Evolutionary conservation across 169 alveolate species (phyloP).

Genomic region (Cryptosporidium baileyi): DNA sequence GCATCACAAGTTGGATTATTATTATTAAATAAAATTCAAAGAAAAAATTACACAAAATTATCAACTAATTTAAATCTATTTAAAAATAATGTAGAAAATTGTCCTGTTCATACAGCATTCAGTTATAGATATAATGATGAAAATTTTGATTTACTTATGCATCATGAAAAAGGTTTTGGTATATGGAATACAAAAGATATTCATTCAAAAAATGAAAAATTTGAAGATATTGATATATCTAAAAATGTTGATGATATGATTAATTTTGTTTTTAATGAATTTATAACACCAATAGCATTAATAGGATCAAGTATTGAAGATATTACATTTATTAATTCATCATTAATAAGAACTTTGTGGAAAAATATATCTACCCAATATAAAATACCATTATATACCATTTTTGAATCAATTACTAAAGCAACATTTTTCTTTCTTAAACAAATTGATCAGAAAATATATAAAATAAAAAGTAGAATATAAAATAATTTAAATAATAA

Average conservation of each 20-base stretch:
- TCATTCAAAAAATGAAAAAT: background rate
- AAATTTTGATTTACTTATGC: slow-evolving; percentile 52
- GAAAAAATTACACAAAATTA: background rate
- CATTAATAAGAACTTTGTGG: slow-evolving; percentile 28
- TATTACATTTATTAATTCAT: slow-evolving; percentile 8
- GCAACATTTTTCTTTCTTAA: slow-evolving; percentile 61
- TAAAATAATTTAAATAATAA: too few relatives aligned
- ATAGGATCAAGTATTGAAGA: slow-evolving; percentile 49
- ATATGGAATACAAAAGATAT: slow-evolving; percentile 34
- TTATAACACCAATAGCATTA: slow-evolving; percentile 46
- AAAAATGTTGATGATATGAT: slow-evolving; percentile 30
- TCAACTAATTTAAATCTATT: slow-evolving; percentile 5
- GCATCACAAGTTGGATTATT: slow-evolving; percentile 58
- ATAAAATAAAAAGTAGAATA: slow-evolving; percentile 9
- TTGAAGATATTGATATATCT: background rate
- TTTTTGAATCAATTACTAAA: slow-evolving; percentile 42
- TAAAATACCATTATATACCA: slow-evolving; percentile 14
- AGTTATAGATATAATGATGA: slow-evolving; percentile 43
- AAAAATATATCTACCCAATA: slow-evolving; percentile 11
- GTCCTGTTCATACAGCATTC: slow-evolving; percentile 64
- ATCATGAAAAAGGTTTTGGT: slow-evolving; percentile 66
- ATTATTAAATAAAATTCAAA: slow-evolving; percentile 35
- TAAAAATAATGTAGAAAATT: slow-evolving; percentile 7
- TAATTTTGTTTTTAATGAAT: slow-evolving; percentile 34
- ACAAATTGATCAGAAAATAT: slow-evolving; percentile 39